phyloP scores from a whole-genome alignment of 2,329 filamentous ascomycete species.

The Fusarium bulbicola region DNA sequence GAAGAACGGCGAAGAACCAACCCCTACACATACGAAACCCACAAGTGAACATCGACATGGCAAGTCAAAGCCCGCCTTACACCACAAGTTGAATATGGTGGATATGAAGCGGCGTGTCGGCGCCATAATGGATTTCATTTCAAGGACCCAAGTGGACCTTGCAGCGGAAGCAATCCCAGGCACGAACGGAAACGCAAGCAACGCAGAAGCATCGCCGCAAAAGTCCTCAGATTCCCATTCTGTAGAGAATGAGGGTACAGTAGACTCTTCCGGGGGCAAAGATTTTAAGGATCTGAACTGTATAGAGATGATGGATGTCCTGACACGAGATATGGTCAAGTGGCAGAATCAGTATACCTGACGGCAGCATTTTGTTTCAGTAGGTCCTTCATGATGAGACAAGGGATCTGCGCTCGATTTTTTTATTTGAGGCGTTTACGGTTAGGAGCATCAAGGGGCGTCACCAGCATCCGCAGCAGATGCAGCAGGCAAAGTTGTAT shows the following conservation, averaged over 20 bases:
- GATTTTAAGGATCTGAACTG: conserved; percentile 81
- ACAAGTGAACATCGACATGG: conserved; percentile 61
- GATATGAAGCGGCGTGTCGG: conserved; percentile 88
- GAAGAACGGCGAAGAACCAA: conserved; percentile 49
- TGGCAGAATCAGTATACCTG: conserved; percentile 80
- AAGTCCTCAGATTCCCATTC: conserved; percentile 45
- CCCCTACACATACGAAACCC: conserved; percentile 47
- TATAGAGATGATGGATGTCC: conserved; percentile 88
- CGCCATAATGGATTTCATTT: conserved; percentile 89
- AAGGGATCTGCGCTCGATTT: neutral
- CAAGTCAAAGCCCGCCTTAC: conserved; percentile 61
- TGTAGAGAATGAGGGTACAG: conserved; percentile 38
- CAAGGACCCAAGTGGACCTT: conserved; percentile 86
- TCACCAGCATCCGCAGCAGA: conserved; percentile 34
- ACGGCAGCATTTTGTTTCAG: conserved; percentile 10
- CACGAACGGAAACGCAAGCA: conserved; percentile 49
- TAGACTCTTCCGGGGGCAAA: conserved; percentile 45
- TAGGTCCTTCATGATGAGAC: neutral
- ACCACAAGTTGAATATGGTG: conserved; percentile 81
- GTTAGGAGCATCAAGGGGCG: conserved; percentile 37
- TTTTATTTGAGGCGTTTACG: conserved; percentile 34
- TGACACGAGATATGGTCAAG: conserved; percentile 81
- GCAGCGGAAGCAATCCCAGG: conserved; percentile 69
- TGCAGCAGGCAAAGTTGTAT: conserved; percentile 24
- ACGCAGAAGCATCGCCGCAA: conserved; percentile 53